These are phyloP conservation scores for Oryza meridionalis DNA, from an alignment of 176 grass and related monocot genomes.

Conservation along the genomic window DNA sequence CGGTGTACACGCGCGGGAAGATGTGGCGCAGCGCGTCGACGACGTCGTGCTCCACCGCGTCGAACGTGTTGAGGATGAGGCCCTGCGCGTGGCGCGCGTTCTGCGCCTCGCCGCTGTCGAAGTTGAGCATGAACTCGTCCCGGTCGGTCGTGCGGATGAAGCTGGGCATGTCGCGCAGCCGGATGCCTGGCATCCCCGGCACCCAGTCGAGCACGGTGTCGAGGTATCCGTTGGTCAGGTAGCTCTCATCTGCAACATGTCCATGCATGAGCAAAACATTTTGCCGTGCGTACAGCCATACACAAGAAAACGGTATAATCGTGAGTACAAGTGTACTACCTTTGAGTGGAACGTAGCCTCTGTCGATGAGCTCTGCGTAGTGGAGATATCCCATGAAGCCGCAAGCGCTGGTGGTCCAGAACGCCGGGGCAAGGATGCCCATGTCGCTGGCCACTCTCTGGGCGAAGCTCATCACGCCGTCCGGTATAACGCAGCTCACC, in stretches of 20 bases:
- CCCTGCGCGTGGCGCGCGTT: slow-evolving; percentile 40
- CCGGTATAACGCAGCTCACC: slow-evolving; percentile 60
- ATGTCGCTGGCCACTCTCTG: slow-evolving; percentile 40
- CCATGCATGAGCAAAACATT: neutral
- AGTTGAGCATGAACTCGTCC: slow-evolving; percentile 62
- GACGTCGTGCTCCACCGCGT: slow-evolving; percentile 55
- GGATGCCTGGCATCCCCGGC: slow-evolving; percentile 46
- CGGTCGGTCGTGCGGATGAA: slow-evolving; percentile 66
- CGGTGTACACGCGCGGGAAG: slow-evolving; percentile 57
- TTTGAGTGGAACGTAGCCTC: slow-evolving; percentile 58
- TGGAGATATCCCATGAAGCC: slow-evolving; percentile 60
- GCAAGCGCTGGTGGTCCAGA: slow-evolving; percentile 62
- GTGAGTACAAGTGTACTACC: slow-evolving; percentile 32
- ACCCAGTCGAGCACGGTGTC: slow-evolving; percentile 66
- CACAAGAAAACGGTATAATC: neutral
- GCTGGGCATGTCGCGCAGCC: slow-evolving; percentile 57
- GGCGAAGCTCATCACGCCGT: slow-evolving; percentile 60
- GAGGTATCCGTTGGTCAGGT: slow-evolving; percentile 68
- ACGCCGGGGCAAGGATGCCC: slow-evolving; percentile 43
- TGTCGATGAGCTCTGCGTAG: slow-evolving; percentile 49
- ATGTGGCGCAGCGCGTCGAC: slow-evolving; percentile 35
- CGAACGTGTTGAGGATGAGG: slow-evolving; percentile 67
- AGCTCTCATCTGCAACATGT: slow-evolving; percentile 37
- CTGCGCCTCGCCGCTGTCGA: slow-evolving; percentile 34
- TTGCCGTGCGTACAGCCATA: too few relatives aligned